A percentile compares a stretch with the other conserved stretches of the same genome.
Evolutionary conservation across 2,329 filamentous ascomycete species (phyloP).

Genomic region (Sporothrix sp.): DNA sequence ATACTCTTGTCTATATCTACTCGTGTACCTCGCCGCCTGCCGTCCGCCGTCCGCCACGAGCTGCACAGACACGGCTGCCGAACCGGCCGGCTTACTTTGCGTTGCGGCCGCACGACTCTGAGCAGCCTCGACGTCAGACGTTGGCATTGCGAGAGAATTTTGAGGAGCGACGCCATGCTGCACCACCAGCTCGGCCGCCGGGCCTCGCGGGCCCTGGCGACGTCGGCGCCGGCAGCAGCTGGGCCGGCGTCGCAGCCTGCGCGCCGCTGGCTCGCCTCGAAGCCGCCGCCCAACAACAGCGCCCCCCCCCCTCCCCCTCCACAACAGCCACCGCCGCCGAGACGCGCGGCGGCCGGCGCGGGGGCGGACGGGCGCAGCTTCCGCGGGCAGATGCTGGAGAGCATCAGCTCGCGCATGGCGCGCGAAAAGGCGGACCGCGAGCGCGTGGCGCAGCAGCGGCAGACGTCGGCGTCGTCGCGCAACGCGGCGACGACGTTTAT

Average conservation of each 20-base stretch:
- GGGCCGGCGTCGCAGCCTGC: not conserved
- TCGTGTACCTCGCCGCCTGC: too few species aligned
- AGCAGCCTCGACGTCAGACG: too few species aligned
- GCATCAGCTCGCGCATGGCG: conserved; percentile 38
- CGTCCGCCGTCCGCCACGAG: too few species aligned
- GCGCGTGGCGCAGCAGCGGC: conserved; percentile 31
- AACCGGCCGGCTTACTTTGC: too few species aligned
- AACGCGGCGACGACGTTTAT: conserved; percentile 40
- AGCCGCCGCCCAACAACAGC: conserved; percentile 8
- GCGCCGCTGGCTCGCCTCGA: conserved; percentile 14
- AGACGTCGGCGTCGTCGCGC: conserved; percentile 29
- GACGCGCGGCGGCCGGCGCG: not conserved
- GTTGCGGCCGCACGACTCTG: not conserved
- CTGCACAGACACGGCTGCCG: too few species aligned
- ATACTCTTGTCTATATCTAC: too few species aligned
- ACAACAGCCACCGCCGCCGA: not conserved
- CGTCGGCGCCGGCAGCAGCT: not conserved
- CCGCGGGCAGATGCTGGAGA: conserved; percentile 45
- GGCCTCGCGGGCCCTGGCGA: conserved; percentile 1
- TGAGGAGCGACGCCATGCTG: not conserved
- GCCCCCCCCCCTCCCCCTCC: not conserved
- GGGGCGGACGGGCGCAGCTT: conserved; percentile 27
- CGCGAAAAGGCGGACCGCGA: conserved; percentile 39
- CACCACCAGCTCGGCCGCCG: conserved; percentile 5
- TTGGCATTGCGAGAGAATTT: too few species aligned